Evolutionary conservation across 2,329 filamentous ascomycete genomes (phyloP), one percentile per base, ranked within the genome.

Genomic region (Calonectria pseudoturangicola): DNA sequence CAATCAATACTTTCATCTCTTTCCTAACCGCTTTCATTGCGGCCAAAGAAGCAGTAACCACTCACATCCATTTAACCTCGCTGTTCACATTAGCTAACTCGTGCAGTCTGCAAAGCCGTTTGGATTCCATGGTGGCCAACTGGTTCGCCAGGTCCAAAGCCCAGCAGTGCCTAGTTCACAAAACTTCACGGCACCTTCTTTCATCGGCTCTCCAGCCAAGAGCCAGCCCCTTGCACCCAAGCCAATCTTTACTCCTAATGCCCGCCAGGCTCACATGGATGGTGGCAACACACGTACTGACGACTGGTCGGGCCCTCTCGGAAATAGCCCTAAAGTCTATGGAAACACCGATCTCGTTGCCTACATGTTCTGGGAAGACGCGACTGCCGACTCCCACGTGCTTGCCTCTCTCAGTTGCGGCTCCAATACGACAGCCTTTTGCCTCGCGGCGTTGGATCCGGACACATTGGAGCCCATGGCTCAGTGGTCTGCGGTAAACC

Each of bases 351-450:
- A 30, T 0, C 12, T 36, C 15, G 30, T 30, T 12, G 28, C 28
- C 3, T 54, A 36, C 50, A 33, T 54, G 50, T 54, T 36, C 28
- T 54, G 28, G 48, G 50, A 54, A 28, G 50, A 54, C 8, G 50
- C 50, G 28, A 54, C 50, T 4, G 50, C 13, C 2, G 12, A 33
- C 25, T 54, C 50, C 0, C 18, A 54, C 18, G 50, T 54, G 4
- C 50, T 54, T 7, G 28, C 28, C 15, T 16, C 50, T 30, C 7
- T 54, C 28, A 28, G 30, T 8, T 54, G 50, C 16, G 50, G 50
- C 28, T 18, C 50, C 15, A 12, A 36, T 8, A 27, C 50, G 7
- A 8, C n/a, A 13, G n/a, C n/a, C 6, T 54, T 8, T 7, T 54
- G 50, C 9, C 50, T 54, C 28, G 18, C 16, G 2, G 50, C 50